Conservation (phyloP, 148 eudicot species). For the Persicaria maculosa region DNA sequence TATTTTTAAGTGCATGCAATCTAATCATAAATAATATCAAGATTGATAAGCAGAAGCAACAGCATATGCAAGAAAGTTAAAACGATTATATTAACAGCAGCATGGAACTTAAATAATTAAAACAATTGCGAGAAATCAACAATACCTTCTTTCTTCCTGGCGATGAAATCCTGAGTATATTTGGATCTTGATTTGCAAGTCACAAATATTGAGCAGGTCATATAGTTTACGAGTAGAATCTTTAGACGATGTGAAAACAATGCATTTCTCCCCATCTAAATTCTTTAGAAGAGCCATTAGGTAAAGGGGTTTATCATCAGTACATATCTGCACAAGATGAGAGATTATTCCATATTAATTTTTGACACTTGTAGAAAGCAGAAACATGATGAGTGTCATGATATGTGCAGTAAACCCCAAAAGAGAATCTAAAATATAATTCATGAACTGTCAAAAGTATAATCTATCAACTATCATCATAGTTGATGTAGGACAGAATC, state of each 20-base stretch:
- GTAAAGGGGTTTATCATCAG: constrained; percentile 66
- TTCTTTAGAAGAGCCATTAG: constrained; percentile 67
- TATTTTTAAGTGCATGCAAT: neutral
- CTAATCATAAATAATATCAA: neutral
- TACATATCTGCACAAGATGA: constrained; percentile 57
- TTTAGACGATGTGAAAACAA: constrained; percentile 87
- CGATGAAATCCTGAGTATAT: constrained; percentile 85
- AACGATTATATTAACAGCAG: neutral
- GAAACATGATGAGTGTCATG: neutral
- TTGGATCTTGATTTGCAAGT: constrained; percentile 59
- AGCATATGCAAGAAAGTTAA: neutral
- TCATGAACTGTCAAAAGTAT: neutral
- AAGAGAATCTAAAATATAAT: neutral
- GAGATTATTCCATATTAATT: neutral
- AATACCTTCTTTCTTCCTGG: constrained; percentile 73
- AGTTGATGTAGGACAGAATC: neutral
- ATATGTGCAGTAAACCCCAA: neutral
- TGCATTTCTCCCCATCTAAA: constrained; percentile 74
- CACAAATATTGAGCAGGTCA: constrained; percentile 61
- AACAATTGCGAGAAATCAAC: neutral
- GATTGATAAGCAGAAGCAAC: neutral
- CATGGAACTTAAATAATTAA: neutral
- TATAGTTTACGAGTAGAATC: constrained; percentile 76
- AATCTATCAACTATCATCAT: neutral
- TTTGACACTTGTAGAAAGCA: neutral